Conservation (phyloP, 2,329 filamentous ascomycete genomes). For the Talaromyces piceae region DNA sequence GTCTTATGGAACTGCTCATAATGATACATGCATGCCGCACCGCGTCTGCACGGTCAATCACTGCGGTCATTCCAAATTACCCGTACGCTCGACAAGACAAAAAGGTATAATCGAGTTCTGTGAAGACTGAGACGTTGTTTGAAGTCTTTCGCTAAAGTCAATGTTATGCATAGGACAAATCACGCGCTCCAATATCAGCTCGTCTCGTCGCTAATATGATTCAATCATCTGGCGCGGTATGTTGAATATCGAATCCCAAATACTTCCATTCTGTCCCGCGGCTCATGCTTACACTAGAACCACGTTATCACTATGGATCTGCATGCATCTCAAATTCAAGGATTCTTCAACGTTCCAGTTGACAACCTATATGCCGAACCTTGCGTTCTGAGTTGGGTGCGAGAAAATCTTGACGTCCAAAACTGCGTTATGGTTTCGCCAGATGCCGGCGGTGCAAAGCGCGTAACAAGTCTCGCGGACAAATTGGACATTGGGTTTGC, state of each 20-base stretch:
- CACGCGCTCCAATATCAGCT: constrained; percentile 85
- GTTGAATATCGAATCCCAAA: background rate
- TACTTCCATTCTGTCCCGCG: background rate
- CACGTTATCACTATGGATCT: constrained; percentile 97
- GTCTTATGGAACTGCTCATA: constrained; percentile 94
- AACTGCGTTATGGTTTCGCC: constrained; percentile 92
- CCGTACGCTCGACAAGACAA: constrained; percentile 96
- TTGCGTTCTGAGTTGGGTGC: constrained; percentile 82
- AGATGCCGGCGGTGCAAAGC: constrained; percentile 89
- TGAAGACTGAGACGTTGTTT: too few species aligned
- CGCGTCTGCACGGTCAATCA: constrained; percentile 80
- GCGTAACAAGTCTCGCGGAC: constrained; percentile 55
- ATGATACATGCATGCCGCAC: constrained; percentile 95
- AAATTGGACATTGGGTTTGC: constrained; percentile 84
- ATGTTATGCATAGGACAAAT: constrained; percentile 55
- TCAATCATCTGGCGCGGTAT: constrained; percentile 64
- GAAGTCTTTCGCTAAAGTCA: too few species aligned
- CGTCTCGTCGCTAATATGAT: constrained; percentile 97
- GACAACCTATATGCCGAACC: constrained; percentile 90
- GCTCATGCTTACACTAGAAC: constrained; percentile 43
- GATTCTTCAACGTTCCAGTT: constrained; percentile 82
- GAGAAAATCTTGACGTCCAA: constrained; percentile 69
- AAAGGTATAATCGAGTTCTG: constrained; percentile 48
- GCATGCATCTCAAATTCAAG: constrained; percentile 87
- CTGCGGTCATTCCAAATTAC: constrained; percentile 90